These are phyloP conservation scores for Sarocladium kiliense DNA, from an alignment of 2,329 filamentous ascomycete genomes.

Conservation along the genomic window DNA sequence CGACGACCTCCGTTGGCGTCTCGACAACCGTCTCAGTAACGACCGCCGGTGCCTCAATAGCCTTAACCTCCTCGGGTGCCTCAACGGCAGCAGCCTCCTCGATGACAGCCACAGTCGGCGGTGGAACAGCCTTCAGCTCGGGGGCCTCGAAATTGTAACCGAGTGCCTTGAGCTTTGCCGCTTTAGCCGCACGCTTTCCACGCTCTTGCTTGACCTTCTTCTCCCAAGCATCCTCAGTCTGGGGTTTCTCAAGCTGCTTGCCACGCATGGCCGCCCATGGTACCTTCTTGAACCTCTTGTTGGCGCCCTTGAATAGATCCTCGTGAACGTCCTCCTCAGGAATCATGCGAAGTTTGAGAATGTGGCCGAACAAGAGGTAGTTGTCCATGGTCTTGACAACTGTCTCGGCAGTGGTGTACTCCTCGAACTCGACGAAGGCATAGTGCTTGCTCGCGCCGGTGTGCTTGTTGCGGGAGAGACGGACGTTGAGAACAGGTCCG, in stretches of 20 bases:
- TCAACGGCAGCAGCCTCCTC: constrained; percentile 29
- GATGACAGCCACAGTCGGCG: constrained; percentile 33
- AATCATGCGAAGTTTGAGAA: constrained; percentile 81
- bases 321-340: constrained; percentile 72
- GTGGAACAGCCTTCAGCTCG: constrained; percentile 54
- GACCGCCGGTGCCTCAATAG: constrained; percentile 31
- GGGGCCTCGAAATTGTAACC: constrained; percentile 82
- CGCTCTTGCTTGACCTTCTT: constrained; percentile 70
- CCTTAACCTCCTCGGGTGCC: constrained; percentile 19
- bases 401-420: constrained; percentile 75
- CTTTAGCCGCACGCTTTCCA: constrained; percentile 61
- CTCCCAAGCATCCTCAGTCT: constrained; percentile 72
- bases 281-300: constrained; percentile 81
- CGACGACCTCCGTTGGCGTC: constrained; percentile 17
- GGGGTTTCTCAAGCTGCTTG: constrained; percentile 65
- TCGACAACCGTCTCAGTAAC: constrained; percentile 23
- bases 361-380: constrained; percentile 91
- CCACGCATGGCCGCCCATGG: constrained; percentile 86
- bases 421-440: constrained; percentile 87
- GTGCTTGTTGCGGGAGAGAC: constrained; percentile 85
- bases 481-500: constrained; percentile 70
- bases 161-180: constrained; percentile 69
- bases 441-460: constrained; percentile 91
- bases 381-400: constrained; percentile 96
- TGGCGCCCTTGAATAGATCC: constrained; percentile 83